A percentile compares a stretch with the other conserved stretches of the same genome.
Conservation (phyloP, 1,284 basidiomycete species). For the Veloboletus limbatus region DNA sequence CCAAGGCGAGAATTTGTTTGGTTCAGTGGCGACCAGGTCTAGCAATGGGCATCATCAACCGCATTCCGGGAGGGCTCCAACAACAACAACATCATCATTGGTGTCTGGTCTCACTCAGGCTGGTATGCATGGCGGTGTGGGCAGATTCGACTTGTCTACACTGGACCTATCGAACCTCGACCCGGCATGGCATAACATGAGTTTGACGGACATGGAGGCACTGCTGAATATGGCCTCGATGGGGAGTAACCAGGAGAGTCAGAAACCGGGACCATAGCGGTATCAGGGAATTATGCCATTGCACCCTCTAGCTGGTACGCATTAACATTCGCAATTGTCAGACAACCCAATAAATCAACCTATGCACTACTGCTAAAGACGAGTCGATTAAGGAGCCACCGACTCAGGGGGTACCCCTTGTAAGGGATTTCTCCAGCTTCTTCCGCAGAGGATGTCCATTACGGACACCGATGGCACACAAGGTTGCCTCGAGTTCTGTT, state of each 20-base stretch:
- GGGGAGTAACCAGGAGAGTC: conserved; percentile 25
- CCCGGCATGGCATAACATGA: conserved; percentile 35
- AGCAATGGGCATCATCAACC: conserved; percentile 11
- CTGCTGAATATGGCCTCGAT: conserved; percentile 27
- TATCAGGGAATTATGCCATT: neutral
- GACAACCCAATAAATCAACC: conserved; percentile 6
- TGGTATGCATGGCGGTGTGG: conserved; percentile 18
- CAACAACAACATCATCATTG: conserved; percentile 38
- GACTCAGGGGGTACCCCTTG: conserved; percentile 13
- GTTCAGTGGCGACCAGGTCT: conserved; percentile 18
- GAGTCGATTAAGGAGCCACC: neutral
- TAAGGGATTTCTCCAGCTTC: conserved; percentile 55
- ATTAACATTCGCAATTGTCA: neutral
- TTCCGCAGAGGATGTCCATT: conserved; percentile 63
- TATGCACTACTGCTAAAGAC: conserved; percentile 4
- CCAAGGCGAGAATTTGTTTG: conserved; percentile 24
- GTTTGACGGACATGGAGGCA: conserved; percentile 35
- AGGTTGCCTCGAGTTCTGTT: conserved; percentile 46
- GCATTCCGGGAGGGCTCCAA: conserved; percentile 27
- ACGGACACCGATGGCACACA: conserved; percentile 56
- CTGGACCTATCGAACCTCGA: conserved; percentile 47
- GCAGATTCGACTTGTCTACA: conserved; percentile 36
- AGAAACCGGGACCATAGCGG: conserved; percentile 23
- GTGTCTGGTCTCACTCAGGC: conserved; percentile 36
- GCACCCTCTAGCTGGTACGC: conserved; percentile 1